Percentiles rank a stretch among this genome's conserved stretches.
Evolutionary conservation across 106 monocot genomes (phyloP).

Genomic region (Dendrobium officinale): DNA sequence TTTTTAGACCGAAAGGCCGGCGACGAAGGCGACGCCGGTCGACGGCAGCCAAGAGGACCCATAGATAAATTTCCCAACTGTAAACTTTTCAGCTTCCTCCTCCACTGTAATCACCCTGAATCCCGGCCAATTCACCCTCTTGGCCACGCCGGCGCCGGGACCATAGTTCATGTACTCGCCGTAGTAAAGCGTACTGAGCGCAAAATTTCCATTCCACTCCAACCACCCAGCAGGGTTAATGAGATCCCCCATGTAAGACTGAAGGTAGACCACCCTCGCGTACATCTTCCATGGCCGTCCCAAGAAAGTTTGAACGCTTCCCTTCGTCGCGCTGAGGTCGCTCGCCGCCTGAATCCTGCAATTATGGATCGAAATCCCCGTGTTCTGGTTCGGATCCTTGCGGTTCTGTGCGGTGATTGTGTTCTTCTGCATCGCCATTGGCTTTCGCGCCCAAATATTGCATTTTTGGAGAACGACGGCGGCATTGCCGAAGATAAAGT

Average conservation of each 20-base stretch:
- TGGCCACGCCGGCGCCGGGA: constrained; percentile 28
- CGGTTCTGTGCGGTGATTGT: constrained; percentile 73
- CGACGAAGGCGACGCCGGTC: constrained; percentile 45
- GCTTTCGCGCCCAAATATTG: constrained; percentile 54
- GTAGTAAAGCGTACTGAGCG: constrained; percentile 43
- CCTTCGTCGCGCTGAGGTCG: constrained; percentile 24
- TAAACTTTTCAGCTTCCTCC: constrained; percentile 41
- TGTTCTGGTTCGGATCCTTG: constrained; percentile 73
- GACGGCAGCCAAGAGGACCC: constrained; percentile 41
- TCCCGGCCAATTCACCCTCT: constrained; percentile 44
- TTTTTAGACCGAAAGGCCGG: constrained; percentile 19
- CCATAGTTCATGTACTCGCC: constrained; percentile 65
- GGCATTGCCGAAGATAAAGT: constrained; percentile 95
- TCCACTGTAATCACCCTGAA: constrained; percentile 26
- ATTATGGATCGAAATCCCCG: constrained; percentile 72
- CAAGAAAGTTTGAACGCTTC: constrained; percentile 31
- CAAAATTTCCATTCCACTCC: constrained; percentile 39
- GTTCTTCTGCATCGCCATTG: constrained; percentile 55
- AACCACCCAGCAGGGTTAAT: constrained; percentile 41
- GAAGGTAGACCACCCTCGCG: constrained; percentile 39
- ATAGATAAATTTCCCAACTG: constrained; percentile 34
- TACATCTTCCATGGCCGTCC: constrained; percentile 75
- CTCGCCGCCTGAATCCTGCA: constrained; percentile 29
- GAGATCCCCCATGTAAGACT: constrained; percentile 34
- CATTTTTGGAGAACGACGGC: constrained; percentile 83